A percentile compares a stretch with the other conserved stretches of the same genome.
These are phyloP conservation scores for Gastroboletus turbinatus DNA, from an alignment of 1,284 basidiomycete genomes.

Conservation along the genomic window DNA sequence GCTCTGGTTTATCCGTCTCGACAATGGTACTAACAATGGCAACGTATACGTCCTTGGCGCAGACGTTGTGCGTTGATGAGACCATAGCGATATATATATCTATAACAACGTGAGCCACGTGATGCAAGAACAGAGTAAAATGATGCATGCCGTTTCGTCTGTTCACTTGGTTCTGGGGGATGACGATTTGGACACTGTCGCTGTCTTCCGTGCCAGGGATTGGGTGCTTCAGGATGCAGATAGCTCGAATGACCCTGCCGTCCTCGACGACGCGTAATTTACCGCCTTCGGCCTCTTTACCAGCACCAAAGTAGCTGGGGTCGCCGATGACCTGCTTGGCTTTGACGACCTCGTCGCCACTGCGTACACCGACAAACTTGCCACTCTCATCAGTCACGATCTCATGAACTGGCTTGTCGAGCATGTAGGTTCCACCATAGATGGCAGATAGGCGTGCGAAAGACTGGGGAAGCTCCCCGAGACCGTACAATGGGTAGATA, in stretches of 20 bases:
- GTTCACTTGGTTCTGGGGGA: constrained; percentile 97
- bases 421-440: constrained; percentile 99
- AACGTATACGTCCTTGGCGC: constrained; percentile 91
- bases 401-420: constrained; percentile 93
- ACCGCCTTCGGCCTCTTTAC: constrained; percentile 59
- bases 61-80: constrained; percentile 96
- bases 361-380: constrained; percentile 91
- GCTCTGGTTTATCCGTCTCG: constrained; percentile 91
- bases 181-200: constrained; percentile 96
- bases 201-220: constrained; percentile 96
- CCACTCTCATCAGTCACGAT: constrained; percentile 87
- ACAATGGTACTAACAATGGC: constrained; percentile 99
- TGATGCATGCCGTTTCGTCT: constrained; percentile 83
- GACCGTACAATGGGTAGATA: constrained; percentile 98
- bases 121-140: constrained; percentile 6
- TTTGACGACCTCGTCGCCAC: constrained; percentile 90
- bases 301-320: constrained; percentile 94
- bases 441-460: constrained; percentile 98
- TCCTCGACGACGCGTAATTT: constrained; percentile 90
- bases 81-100: constrained; percentile 99
- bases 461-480: constrained; percentile 98
- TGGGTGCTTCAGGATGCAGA: constrained; percentile 97
- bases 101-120: constrained; percentile 34
- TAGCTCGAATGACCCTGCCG: constrained; percentile 94
- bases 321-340: constrained; percentile 98